Evolutionary conservation across 1,284 basidiomycete genomes (phyloP).

Genomic region (Boletus sp.): DNA sequence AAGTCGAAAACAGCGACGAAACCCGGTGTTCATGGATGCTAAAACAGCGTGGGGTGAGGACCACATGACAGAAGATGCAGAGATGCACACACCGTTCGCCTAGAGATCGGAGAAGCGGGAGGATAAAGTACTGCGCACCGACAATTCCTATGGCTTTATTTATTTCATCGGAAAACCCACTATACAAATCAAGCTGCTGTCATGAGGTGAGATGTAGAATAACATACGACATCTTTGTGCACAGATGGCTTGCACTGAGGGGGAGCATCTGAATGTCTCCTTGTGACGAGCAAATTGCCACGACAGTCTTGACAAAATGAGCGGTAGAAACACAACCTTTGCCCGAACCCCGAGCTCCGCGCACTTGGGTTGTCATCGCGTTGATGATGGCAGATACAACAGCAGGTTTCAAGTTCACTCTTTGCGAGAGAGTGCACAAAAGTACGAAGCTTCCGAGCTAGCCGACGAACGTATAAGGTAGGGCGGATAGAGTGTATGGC

Average conservation of each 20-base stretch:
- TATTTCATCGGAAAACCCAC: slow-evolving; percentile 49
- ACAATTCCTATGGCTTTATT: slow-evolving; percentile 40
- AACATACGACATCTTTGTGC: slow-evolving; percentile 30
- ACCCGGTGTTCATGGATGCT: slow-evolving; percentile 45
- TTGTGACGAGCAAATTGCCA: slow-evolving; percentile 30
- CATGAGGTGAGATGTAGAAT: neutral
- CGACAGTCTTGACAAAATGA: slow-evolving; percentile 27
- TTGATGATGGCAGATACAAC: slow-evolving; percentile 57
- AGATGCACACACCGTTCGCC: slow-evolving; percentile 39
- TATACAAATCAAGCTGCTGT: slow-evolving; percentile 23
- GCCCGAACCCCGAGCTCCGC: slow-evolving; percentile 17
- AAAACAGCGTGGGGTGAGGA: slow-evolving; percentile 5
- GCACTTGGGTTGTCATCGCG: slow-evolving; percentile 51
- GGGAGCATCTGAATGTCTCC: slow-evolving; percentile 19
- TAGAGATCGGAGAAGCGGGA: slow-evolving; percentile 48
- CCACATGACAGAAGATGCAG: neutral
- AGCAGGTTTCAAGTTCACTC: slow-evolving; percentile 50
- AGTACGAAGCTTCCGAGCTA: slow-evolving; percentile 75
- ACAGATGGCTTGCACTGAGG: slow-evolving; percentile 13
- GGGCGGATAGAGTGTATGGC: neutral
- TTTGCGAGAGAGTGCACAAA: slow-evolving; percentile 62
- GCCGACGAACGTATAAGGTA: slow-evolving; percentile 2
- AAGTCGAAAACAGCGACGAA: slow-evolving; percentile 39
- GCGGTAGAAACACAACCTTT: slow-evolving; percentile 21
- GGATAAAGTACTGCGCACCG: slow-evolving; percentile 58